Conservation (phyloP, 441 rosid genomes). For the Jatropha podagrica region DNA sequence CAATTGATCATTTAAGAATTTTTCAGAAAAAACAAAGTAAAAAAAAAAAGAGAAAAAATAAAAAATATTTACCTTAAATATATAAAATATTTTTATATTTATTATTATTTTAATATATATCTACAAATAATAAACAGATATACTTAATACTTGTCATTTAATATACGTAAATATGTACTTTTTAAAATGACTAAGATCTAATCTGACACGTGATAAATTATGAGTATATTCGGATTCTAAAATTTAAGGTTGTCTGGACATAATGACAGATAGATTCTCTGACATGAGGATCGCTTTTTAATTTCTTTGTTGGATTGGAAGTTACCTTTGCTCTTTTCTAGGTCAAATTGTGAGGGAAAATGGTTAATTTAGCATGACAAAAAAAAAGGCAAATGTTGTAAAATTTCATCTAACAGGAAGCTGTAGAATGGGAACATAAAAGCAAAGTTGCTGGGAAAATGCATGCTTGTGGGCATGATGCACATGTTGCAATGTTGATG, state of each 20-base stretch:
- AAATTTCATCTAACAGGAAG: slow-evolving; percentile 44
- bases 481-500: slow-evolving; percentile 85
- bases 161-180: not conserved
- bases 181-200: not conserved
- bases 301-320: not conserved
- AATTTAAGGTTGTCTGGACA: not conserved
- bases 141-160: not conserved
- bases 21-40: not conserved
- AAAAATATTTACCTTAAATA: too few relatives aligned
- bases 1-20: not conserved
- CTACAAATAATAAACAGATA: not conserved
- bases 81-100: too few relatives aligned
- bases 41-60: too few relatives aligned
- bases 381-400: not conserved
- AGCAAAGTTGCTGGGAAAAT: slow-evolving; percentile 78
- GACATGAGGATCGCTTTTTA: not conserved
- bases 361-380: not conserved
- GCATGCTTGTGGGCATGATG: slow-evolving; percentile 98
- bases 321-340: not conserved
- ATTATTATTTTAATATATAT: too few relatives aligned
- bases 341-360: not conserved
- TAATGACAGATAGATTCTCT: not conserved
- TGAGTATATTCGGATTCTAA: not conserved
- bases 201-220: not conserved
- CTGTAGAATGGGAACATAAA: slow-evolving; percentile 77